phyloP scores from a whole-genome alignment of 768 basidiomycete genomes.

The Leucosporidium yakuticum region DNA sequence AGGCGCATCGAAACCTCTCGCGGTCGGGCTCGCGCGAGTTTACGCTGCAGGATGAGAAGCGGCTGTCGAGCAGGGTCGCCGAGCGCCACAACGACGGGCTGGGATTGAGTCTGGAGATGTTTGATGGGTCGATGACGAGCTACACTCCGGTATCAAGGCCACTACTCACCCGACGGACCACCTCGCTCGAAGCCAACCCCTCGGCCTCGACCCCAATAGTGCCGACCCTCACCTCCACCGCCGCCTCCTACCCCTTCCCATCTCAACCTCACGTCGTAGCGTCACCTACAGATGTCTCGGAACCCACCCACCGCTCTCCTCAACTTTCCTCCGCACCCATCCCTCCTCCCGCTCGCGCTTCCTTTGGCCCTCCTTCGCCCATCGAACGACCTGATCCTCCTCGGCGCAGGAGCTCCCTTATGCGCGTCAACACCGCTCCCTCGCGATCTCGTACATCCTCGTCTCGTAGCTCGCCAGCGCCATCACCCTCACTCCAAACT shows the following conservation, averaged over 20 bases:
- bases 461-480: too few relatives aligned
- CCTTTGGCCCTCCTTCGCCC: neutral
- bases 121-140: neutral
- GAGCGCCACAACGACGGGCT: slow-evolving; percentile 15
- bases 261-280: too few relatives aligned
- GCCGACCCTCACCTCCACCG: neutral
- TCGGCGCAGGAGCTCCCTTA: too few relatives aligned
- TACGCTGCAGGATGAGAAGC: slow-evolving; percentile 1
- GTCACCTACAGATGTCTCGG: too few relatives aligned
- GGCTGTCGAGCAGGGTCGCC: neutral
- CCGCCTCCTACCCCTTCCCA: neutral
- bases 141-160: slow-evolving; percentile 11
- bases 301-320: neutral
- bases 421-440: too few relatives aligned
- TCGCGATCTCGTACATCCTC: too few relatives aligned
- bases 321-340: neutral
- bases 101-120: slow-evolving; percentile 9
- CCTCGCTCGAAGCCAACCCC: neutral
- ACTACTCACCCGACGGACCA: neutral
- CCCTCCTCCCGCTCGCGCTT: neutral
- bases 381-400: neutral
- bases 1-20: slow-evolving; percentile 12
- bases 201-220: too few relatives aligned
- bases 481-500: too few relatives aligned
- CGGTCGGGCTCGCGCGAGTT: slow-evolving; percentile 10